Percentiles rank a stretch among this genome's conserved stretches.
These are phyloP conservation scores for Aureobasidium zeae DNA, from an alignment of 2,329 filamentous ascomycete genomes.

Conservation along the genomic window DNA sequence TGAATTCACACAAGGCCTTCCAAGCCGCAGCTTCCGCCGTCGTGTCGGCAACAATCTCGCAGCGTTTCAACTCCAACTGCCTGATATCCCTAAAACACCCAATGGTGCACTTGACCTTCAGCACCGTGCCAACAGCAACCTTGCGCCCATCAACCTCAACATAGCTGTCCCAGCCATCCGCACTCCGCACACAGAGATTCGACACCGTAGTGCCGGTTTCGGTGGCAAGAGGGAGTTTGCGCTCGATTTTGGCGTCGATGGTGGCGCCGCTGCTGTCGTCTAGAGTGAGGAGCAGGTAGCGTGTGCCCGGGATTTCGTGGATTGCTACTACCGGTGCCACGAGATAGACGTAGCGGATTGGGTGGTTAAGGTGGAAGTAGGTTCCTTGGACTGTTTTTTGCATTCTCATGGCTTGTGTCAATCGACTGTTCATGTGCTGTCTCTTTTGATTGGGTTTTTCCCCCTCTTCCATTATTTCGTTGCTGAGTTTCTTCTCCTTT, in stretches of 20 bases:
- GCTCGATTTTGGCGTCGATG: slow-evolving; percentile 47
- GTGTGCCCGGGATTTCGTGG: slow-evolving; percentile 30
- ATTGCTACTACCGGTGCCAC: slow-evolving; percentile 39
- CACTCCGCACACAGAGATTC: slow-evolving; percentile 32
- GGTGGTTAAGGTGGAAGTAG: slow-evolving; percentile 48
- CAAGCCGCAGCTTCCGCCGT: slow-evolving; percentile 47
- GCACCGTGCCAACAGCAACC: slow-evolving; percentile 40
- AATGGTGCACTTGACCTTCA: slow-evolving; percentile 51
- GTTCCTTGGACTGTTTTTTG: slow-evolving; percentile 42
- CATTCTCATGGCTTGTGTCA: background rate
- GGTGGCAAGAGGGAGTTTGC: slow-evolving; percentile 19
- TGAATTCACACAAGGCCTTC: slow-evolving; percentile 42
- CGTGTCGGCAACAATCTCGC: slow-evolving; percentile 42
- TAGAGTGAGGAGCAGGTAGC: slow-evolving; percentile 42
- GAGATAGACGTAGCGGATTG: slow-evolving; percentile 40
- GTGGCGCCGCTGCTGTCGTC: slow-evolving; percentile 54
- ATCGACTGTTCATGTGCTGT: too few relatives aligned
- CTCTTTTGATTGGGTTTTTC: too few relatives aligned
- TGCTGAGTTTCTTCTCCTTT: too few relatives aligned
- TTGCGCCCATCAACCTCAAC: slow-evolving; percentile 30
- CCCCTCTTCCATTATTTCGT: too few relatives aligned
- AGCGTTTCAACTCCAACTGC: slow-evolving; percentile 48
- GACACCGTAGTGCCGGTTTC: slow-evolving; percentile 26
- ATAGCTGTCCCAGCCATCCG: slow-evolving; percentile 34
- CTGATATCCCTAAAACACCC: slow-evolving; percentile 35